Conservation (phyloP, 208 protist genomes). For the Leishmania amazonensis region DNA sequence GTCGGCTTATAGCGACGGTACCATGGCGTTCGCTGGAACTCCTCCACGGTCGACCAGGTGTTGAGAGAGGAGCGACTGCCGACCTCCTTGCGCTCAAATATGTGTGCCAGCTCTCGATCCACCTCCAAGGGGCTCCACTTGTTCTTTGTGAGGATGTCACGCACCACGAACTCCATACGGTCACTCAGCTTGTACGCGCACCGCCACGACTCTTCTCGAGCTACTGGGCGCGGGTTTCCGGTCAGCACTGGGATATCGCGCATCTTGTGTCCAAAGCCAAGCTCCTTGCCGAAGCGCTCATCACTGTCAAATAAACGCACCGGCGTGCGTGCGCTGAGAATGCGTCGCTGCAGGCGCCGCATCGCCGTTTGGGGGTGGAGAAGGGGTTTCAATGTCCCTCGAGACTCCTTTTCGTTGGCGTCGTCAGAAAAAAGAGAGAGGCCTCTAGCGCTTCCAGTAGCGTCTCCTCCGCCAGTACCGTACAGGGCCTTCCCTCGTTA, state of each 20-base stretch:
- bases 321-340: slow-evolving; percentile 5
- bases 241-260: slow-evolving; percentile 88
- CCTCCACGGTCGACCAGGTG: slow-evolving; percentile 88
- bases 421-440: background rate
- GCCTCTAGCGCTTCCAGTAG: background rate
- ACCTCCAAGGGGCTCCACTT: slow-evolving; percentile 71
- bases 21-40: slow-evolving; percentile 91
- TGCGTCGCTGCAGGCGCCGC: slow-evolving; percentile 15
- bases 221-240: slow-evolving; percentile 75
- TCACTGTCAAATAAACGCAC: slow-evolving; percentile 62
- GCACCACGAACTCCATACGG: slow-evolving; percentile 84
- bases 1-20: slow-evolving; percentile 88
- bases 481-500: background rate
- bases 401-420: background rate
- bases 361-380: background rate
- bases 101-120: slow-evolving; percentile 80
- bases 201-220: slow-evolving; percentile 78
- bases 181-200: slow-evolving; percentile 86
- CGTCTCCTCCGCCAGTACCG: background rate
- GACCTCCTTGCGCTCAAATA: slow-evolving; percentile 71
- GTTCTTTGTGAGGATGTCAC: slow-evolving; percentile 65
- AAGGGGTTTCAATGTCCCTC: background rate
- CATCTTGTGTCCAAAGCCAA: slow-evolving; percentile 88
- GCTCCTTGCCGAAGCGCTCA: slow-evolving; percentile 77
- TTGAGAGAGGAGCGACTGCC: slow-evolving; percentile 80